Conservation (phyloP, 352 stramenopile genomes). For the Pythium biforme region DNA sequence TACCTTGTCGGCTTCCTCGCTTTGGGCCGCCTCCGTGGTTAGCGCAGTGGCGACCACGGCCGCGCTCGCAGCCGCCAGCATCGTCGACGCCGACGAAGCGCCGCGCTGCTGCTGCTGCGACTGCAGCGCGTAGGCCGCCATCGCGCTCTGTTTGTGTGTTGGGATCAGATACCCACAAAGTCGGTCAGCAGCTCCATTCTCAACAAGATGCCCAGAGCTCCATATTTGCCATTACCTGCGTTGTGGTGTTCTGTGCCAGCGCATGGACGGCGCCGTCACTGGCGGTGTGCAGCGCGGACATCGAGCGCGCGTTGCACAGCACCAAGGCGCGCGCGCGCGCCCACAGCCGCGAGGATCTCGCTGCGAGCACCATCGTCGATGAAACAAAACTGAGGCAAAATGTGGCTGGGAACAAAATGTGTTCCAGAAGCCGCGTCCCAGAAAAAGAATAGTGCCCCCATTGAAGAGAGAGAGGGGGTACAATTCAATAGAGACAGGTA, state of each 20-base stretch:
- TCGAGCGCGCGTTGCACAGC: constrained; percentile 2
- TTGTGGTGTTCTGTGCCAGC: background rate
- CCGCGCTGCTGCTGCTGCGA: background rate
- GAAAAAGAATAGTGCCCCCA: background rate
- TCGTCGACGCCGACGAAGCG: background rate
- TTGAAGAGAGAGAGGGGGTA: background rate
- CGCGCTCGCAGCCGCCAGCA: constrained; percentile 8
- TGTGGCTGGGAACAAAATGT: no score
- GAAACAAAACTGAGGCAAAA: background rate
- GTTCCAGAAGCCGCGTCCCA: background rate
- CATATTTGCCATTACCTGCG: constrained; percentile 2
- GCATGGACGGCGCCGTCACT: background rate
- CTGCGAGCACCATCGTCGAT: constrained; percentile 15
- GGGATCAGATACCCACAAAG: background rate
- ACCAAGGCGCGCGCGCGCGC: constrained; percentile 5
- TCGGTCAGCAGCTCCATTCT: background rate
- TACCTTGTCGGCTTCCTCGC: constrained; percentile 23
- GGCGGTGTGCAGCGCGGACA: background rate
- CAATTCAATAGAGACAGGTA: background rate
- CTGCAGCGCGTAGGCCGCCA: constrained; percentile 1
- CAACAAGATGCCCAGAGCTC: background rate
- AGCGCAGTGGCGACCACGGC: background rate
- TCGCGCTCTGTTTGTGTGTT: constrained; percentile 1
- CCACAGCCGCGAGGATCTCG: background rate
- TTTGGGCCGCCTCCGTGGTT: background rate